Conservation (phyloP, 208 protist genomes). For the Trypanosomatidae sp. region DNA sequence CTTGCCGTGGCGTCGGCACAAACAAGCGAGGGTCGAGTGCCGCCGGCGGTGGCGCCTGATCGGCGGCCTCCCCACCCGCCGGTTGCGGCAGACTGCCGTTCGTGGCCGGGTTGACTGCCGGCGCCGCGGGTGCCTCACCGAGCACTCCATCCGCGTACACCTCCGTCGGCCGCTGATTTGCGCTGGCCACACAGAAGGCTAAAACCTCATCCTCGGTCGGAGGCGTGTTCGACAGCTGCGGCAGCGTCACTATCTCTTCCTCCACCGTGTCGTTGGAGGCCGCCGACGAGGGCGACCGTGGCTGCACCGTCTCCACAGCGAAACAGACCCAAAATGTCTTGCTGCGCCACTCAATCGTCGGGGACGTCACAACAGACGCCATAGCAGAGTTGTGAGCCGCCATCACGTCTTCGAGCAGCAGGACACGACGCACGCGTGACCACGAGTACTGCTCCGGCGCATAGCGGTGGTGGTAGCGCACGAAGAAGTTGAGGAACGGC, state of each 20-base stretch:
- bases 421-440: constrained; percentile 48
- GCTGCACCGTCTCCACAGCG: constrained; percentile 34
- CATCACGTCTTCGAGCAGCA: constrained; percentile 28
- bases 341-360: constrained; percentile 46
- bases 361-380: constrained; percentile 1
- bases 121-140: constrained; percentile 11
- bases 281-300: background rate
- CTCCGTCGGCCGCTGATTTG: constrained; percentile 27
- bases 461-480: constrained; percentile 60
- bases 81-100: background rate
- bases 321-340: constrained; percentile 65
- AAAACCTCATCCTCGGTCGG: constrained; percentile 56
- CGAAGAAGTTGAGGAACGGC: constrained; percentile 62
- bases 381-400: background rate
- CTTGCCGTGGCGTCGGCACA: constrained; percentile 48
- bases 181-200: constrained; percentile 48
- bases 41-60: background rate
- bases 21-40: constrained; percentile 29
- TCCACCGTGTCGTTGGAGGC: constrained; percentile 17
- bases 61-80: background rate
- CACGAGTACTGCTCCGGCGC: constrained; percentile 49
- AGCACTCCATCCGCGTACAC: constrained; percentile 26
- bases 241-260: constrained; percentile 45
- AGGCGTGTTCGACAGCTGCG: constrained; percentile 57
- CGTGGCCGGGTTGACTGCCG: background rate